Percentiles rank a stretch among this genome's conserved stretches.
These are phyloP conservation scores for Saccharomyces uvarum DNA, from an alignment of 1,139 yeast species.

Conservation along the genomic window DNA sequence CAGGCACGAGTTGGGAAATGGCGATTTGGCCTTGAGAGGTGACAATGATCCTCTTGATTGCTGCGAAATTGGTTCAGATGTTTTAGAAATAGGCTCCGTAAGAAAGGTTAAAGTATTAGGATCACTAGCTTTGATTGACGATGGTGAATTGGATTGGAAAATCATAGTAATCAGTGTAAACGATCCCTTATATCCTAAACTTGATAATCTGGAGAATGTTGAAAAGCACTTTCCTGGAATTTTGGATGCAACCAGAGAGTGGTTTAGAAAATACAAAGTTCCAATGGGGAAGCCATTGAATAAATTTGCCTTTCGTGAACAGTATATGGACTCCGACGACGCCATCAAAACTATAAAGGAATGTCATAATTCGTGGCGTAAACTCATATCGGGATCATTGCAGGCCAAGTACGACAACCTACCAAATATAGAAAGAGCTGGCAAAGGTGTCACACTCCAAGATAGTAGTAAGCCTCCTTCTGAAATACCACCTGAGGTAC, in stretches of 20 bases:
- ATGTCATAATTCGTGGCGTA: conserved; percentile 75
- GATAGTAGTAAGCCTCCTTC: conserved; percentile 28
- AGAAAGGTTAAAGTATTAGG: conserved; percentile 90
- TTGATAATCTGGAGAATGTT: conserved; percentile 78
- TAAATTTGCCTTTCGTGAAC: conserved; percentile 78
- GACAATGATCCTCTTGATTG: conserved; percentile 96
- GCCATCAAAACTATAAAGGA: conserved; percentile 67
- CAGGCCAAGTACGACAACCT: conserved; percentile 24
- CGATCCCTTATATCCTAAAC: conserved; percentile 70
- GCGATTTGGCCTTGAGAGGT: conserved; percentile 52
- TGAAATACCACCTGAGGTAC: conserved; percentile 35
- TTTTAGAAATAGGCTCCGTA: conserved; percentile 50
- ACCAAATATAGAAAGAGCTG: conserved; percentile 33
- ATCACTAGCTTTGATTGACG: conserved; percentile 87
- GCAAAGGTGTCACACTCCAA: conserved; percentile 19
- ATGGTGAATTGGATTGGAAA: conserved; percentile 98
- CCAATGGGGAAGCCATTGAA: conserved; percentile 92
- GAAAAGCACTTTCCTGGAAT: conserved; percentile 78
- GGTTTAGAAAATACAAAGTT: conserved; percentile 93
- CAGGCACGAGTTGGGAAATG: conserved; percentile 27
- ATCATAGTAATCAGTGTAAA: conserved; percentile 73
- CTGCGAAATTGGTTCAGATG: conserved; percentile 76
- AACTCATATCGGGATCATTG: conserved; percentile 49
- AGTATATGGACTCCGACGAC: conserved; percentile 60
- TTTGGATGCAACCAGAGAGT: conserved; percentile 72